Conservation (phyloP, 2,329 filamentous ascomycete genomes). For the Colletotrichum neosansevieriae region DNA sequence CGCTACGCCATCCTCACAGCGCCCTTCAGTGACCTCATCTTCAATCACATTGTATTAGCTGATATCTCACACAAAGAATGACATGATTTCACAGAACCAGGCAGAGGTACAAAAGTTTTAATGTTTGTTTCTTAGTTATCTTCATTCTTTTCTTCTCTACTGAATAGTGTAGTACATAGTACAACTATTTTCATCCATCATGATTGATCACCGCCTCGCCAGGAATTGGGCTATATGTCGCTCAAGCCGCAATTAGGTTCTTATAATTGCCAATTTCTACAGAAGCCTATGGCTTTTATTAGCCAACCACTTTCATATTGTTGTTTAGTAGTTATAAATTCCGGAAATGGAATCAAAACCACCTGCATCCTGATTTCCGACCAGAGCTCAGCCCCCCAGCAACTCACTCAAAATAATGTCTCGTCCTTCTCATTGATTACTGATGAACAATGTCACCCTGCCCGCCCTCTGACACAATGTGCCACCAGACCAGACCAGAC, state of each 20-base stretch:
- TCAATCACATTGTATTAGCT: no score
- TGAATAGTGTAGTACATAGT: no score
- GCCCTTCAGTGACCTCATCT: not conserved
- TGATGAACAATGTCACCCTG: not conserved
- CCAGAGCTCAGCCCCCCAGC: not conserved
- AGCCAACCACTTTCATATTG: not conserved
- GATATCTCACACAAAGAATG: no score
- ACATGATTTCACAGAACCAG: no score
- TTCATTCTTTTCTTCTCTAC: no score
- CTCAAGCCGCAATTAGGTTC: conserved; percentile 1
- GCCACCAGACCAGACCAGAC: not conserved
- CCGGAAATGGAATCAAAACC: not conserved
- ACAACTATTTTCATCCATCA: no score
- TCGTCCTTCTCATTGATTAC: not conserved
- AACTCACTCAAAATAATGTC: not conserved
- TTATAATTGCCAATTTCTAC: not conserved
- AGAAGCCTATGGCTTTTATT: not conserved
- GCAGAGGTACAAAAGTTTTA: no score
- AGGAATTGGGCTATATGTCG: no score
- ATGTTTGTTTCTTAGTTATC: no score
- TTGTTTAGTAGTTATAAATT: not conserved
- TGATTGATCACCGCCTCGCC: not conserved
- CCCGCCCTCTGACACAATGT: not conserved
- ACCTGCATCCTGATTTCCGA: not conserved
- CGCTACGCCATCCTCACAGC: not conserved